Evolutionary conservation across 2,329 filamentous ascomycete species (phyloP).

Genomic region (Cladophialophora exuberans): DNA sequence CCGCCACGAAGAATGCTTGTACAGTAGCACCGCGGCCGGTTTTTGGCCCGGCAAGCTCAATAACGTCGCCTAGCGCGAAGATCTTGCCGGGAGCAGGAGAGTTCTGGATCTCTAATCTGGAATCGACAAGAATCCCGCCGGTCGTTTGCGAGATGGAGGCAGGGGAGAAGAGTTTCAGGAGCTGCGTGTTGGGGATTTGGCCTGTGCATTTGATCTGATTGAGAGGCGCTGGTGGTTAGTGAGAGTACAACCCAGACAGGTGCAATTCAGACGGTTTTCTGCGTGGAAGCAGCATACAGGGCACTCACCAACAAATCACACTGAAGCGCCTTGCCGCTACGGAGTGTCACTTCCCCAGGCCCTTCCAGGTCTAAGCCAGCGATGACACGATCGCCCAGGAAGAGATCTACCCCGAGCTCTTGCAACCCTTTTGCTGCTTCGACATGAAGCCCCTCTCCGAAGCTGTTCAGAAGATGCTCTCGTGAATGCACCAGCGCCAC

Average conservation of each 20-base stretch:
- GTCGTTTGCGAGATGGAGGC: slow-evolving; percentile 50
- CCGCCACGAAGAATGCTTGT: slow-evolving; percentile 58
- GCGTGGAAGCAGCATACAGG: not conserved
- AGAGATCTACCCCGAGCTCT: slow-evolving; percentile 30
- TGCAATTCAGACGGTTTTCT: not conserved
- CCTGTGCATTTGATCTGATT: slow-evolving; percentile 63
- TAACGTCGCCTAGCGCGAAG: slow-evolving; percentile 68
- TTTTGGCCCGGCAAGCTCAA: slow-evolving; percentile 53
- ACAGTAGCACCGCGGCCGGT: slow-evolving; percentile 60
- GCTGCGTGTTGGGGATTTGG: slow-evolving; percentile 58
- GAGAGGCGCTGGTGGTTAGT: no score
- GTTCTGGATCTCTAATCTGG: slow-evolving; percentile 61
- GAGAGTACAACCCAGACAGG: no score
- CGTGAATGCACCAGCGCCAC: slow-evolving; percentile 55
- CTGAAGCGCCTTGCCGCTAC: slow-evolving; percentile 17
- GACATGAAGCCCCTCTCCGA: slow-evolving; percentile 28
- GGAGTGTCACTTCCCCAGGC: slow-evolving; percentile 18
- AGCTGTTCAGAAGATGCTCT: slow-evolving; percentile 33
- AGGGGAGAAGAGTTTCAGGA: slow-evolving; percentile 52
- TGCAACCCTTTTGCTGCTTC: slow-evolving; percentile 22
- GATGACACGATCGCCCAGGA: slow-evolving; percentile 25
- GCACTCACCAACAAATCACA: slow-evolving; percentile 26
- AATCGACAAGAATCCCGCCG: slow-evolving; percentile 58
- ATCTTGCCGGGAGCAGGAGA: slow-evolving; percentile 51
- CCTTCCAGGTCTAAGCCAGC: slow-evolving; percentile 15